Evolutionary conservation across 139 green algal species (phyloP), one percentile per base, ranked within the genome.

Genomic region (Asterochloris erici): DNA sequence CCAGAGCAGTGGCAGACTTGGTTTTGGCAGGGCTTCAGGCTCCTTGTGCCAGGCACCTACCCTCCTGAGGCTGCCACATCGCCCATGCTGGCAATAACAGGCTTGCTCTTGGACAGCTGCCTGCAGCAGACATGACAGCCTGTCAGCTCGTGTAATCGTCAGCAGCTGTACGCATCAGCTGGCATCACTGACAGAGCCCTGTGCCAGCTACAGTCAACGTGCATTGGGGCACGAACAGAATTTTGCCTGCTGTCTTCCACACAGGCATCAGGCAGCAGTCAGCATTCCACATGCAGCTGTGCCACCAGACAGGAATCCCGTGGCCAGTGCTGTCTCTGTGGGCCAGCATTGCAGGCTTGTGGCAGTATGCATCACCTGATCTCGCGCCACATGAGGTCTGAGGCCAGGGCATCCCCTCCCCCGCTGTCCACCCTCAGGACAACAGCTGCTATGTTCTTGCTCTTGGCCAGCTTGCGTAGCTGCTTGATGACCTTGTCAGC

Each of bases 351-450:
- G 38, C 38, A 6, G 38, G 4, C 38, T 54, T 54, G 38, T 54
- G 2, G 14, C 11, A 17, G 73, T 78, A 16, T 24, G 73, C n/a
- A 11, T 54, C 38, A 54, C 38, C 38, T 38, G 68, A 98, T 91
- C 88, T 98, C 96, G 0, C 92, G 83, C 96, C 96, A 99, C 92
- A 99, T 98, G 23, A 99, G 87, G 85, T 99, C 96, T 11, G 87
- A 93, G 27, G 96, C 94, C 47, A 99, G 84, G 1, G 96, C 96
- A 81, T 99, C 96, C 13, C 96, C 96, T 66, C 82, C 94, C 14
- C 93, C 93, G 60, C 78, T 92, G 90, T 99, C 96, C 14, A 99
- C 89, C 11, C 96, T 87, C 73, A 99, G 88, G 61, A 99, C 93
- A 13, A 99, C 91, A 0, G 93, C 96, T 15, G 73, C 83, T 29